Evolutionary conservation across 140 eudicot species (phyloP).

Genomic region (Bidens hawaiensis): DNA sequence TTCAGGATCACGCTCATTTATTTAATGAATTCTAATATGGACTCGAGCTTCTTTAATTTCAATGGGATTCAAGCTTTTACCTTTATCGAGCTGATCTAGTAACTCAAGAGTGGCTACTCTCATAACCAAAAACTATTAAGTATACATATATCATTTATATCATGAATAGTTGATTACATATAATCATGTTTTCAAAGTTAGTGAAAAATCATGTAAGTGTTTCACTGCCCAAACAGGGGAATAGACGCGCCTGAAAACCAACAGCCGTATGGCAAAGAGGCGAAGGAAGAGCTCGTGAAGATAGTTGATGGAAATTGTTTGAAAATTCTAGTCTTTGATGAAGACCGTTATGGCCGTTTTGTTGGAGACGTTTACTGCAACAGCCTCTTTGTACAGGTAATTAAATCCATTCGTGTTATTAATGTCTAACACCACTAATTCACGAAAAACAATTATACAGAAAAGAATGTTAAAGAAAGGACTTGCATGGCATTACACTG

Average conservation of each 20-base stretch:
- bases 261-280: conserved; percentile 84
- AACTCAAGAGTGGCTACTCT: too few relatives aligned
- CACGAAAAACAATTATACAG: conserved; percentile 22
- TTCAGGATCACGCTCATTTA: too few relatives aligned
- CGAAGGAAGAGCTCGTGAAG: conserved; percentile 68
- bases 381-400: conserved; percentile 80
- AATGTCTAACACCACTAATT: background rate
- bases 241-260: conserved; percentile 87
- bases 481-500: conserved; percentile 83
- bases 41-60: too few relatives aligned
- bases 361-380: conserved; percentile 89
- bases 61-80: too few relatives aligned
- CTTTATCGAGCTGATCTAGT: too few relatives aligned
- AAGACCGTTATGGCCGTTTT: conserved; percentile 68
- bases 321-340: conserved; percentile 48
- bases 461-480: conserved; percentile 91
- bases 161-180: background rate
- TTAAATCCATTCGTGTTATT: background rate
- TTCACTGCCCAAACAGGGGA: conserved; percentile 46
- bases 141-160: too few relatives aligned
- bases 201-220: too few relatives aligned
- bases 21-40: too few relatives aligned
- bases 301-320: conserved; percentile 56
- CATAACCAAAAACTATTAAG: too few relatives aligned
- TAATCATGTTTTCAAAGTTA: too few relatives aligned